Conservation (phyloP, 768 basidiomycete species). For the Termitomyces titanicus region DNA sequence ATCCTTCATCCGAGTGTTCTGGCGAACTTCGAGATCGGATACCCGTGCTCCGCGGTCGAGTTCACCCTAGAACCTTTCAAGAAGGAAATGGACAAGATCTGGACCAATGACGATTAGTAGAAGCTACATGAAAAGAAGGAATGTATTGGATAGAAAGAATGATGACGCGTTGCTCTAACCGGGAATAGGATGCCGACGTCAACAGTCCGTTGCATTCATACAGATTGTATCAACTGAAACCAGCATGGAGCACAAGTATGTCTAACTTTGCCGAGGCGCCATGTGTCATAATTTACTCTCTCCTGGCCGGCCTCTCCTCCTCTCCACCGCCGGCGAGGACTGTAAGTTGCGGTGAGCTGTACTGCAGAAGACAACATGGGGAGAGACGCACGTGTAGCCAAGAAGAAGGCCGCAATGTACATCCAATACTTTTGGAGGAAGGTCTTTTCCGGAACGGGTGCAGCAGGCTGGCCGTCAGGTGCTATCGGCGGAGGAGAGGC, state of each 20-base stretch:
- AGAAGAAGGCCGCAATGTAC: conserved; percentile 59
- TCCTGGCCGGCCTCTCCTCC: conserved; percentile 30
- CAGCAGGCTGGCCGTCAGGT: conserved; percentile 59
- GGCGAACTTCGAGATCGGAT: conserved; percentile 89
- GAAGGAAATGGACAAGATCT: conserved; percentile 57
- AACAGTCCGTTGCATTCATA: background rate
- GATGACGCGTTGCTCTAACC: too few species aligned
- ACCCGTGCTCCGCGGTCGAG: conserved; percentile 93
- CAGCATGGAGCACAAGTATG: background rate
- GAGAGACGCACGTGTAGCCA: conserved; percentile 52
- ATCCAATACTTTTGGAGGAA: conserved; percentile 93
- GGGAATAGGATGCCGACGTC: background rate
- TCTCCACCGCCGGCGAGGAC: conserved; percentile 34
- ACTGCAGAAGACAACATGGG: background rate
- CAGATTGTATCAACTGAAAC: background rate
- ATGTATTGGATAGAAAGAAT: conserved; percentile 22
- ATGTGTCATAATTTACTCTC: conserved; percentile 1
- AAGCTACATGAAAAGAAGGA: background rate
- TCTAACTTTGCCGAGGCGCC: background rate
- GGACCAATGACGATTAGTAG: conserved; percentile 49
- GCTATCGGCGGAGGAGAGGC: conserved; percentile 65
- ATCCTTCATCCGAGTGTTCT: conserved; percentile 92
- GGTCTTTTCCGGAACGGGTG: conserved; percentile 63
- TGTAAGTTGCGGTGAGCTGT: conserved; percentile 1
- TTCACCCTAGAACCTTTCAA: conserved; percentile 95